phyloP scores from a whole-genome alignment of 805 yeast species.

The Candida jianshihensis region DNA sequence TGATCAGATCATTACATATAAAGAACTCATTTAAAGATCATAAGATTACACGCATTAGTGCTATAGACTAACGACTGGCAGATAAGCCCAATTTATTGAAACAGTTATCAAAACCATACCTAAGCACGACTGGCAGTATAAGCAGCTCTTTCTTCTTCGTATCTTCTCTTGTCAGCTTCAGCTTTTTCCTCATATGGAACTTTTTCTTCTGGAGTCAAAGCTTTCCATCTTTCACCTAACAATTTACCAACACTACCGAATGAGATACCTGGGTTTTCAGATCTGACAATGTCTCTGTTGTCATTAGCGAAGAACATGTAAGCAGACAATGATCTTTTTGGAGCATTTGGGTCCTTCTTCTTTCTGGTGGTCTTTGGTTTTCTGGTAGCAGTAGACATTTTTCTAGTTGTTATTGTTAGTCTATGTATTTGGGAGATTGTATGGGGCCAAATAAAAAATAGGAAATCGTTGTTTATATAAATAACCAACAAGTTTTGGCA shows the following conservation, averaged over 20 bases:
- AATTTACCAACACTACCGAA: constrained; percentile 95
- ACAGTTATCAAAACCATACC: not conserved
- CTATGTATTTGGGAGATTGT: too few species aligned
- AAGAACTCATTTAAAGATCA: too few species aligned
- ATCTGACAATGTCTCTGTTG: constrained; percentile 90
- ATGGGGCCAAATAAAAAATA: not conserved
- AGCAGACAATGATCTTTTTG: constrained; percentile 96
- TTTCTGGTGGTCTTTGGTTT: constrained; percentile 34
- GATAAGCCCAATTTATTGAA: too few species aligned
- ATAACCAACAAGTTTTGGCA: not conserved
- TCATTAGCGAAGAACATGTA: constrained; percentile 99
- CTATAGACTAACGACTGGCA: too few species aligned
- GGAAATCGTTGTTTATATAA: constrained; percentile 1
- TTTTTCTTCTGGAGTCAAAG: constrained; percentile 75
- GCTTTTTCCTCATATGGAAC: constrained; percentile 90
- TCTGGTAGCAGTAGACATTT: constrained; percentile 33
- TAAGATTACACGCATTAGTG: too few species aligned
- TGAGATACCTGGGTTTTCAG: constrained; percentile 93
- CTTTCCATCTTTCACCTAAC: constrained; percentile 96
- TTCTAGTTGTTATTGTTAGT: constrained; percentile 7
- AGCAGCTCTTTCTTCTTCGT: constrained; percentile 91
- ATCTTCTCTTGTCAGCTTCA: constrained; percentile 93
- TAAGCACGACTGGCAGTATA: constrained; percentile 31
- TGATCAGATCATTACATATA: too few species aligned
- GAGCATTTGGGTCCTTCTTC: constrained; percentile 86